Base-by-base conservation (phyloP, 2,329 filamentous ascomycete genomes). In the Trichoderma sp. region DNA sequence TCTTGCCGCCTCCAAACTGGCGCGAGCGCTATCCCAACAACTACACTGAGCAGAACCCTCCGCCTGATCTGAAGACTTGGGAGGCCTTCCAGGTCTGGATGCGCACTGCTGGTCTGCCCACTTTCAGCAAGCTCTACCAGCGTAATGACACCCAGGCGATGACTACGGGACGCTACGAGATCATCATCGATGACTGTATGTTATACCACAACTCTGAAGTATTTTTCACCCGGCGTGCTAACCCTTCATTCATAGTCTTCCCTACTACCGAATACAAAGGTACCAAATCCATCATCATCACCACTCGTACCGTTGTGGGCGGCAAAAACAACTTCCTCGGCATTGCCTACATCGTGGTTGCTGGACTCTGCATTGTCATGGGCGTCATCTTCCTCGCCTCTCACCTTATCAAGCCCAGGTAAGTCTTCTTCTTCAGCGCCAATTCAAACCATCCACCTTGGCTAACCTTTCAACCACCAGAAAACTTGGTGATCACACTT, bases 41-140 rank as follows among this genome's bases (percentile, higher is more conserved):
- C 71, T 97, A 97, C 77, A 90, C 87, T 3, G 79, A 83, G 0
- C 81, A 87, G 0, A 85, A 86, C 63, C 87, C 87, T 2, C 89
- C 93, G 27, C 93, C 94, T 0, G 81, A 96, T 74, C 79, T 98
- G 21, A 86, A 90, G 72, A 82, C 88, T 0, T 90, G 93, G 81
- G 92, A 97, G 79, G 89, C 89, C 55, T 97, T 99, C 79, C 94
- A 97, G 81, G 94, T 98, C 27, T 99, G 96, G 96, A 99, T 99
- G 96, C 90, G 96, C 75, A 97, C 96, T 1, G 96, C 96, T 29
- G 96, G 95, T 69, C 83, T 98, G 75, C 96, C 96, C 0, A 91
- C 91, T 5, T 99, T 99, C 79, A 97, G 92, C 86, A 99, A 99
- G 83, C 84, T 99, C 58, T 93, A 93, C 57, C 88, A 91, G 79